Percentiles rank a stretch among this genome's conserved stretches.
Conservation (phyloP, 164 flowering plant genomes). For the Vitis riparia region DNA sequence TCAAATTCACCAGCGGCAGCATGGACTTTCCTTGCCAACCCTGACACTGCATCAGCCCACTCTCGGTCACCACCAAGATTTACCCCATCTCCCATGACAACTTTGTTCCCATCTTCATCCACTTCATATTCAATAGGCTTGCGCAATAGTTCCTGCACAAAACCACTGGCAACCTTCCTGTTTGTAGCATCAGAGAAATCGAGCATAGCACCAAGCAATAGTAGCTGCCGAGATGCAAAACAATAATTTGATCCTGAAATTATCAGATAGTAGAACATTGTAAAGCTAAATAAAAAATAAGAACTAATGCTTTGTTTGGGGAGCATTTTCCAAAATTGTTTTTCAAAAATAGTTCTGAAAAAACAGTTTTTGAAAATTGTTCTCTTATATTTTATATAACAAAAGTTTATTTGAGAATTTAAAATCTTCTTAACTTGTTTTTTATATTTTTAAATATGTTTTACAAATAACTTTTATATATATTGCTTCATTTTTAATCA, state of each 20-base stretch:
- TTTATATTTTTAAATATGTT: no score
- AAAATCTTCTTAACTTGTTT: no score
- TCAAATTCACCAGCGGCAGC: constrained; percentile 86
- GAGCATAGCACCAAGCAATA: constrained; percentile 85
- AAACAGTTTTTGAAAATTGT: no score
- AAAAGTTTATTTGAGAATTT: no score
- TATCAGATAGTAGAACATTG: background rate
- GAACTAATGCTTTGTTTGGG: no score
- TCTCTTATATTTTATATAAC: no score
- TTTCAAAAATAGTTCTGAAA: no score
- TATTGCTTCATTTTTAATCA: no score
- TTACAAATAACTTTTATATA: no score
- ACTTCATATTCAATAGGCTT: constrained; percentile 77
- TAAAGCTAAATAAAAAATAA: no score
- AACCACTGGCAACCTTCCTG: constrained; percentile 68
- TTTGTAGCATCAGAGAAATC: constrained; percentile 89
- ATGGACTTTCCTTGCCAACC: constrained; percentile 73
- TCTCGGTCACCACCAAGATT: constrained; percentile 92
- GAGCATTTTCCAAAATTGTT: no score
- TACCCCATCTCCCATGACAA: constrained; percentile 89
- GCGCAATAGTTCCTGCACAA: constrained; percentile 67
- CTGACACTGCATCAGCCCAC: constrained; percentile 87
- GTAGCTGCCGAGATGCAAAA: constrained; percentile 82
- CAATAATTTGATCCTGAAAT: constrained; percentile 72
- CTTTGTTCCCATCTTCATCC: constrained; percentile 71